These are phyloP conservation scores for Plantago lanceolata DNA, from an alignment of 305 asterid genomes.

Conservation along the genomic window DNA sequence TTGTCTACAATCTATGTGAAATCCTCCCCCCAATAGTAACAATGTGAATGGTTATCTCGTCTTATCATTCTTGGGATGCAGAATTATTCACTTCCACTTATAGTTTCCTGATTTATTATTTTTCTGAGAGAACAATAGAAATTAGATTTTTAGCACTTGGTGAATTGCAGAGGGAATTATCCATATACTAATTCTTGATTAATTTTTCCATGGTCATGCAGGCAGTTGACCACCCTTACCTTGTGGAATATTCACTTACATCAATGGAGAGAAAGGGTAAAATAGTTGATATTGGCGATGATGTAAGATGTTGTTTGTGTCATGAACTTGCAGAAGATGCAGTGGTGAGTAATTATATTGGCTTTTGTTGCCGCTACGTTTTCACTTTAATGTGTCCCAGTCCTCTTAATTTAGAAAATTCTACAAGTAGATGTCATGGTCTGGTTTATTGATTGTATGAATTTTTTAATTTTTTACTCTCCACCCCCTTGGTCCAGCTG, in stretches of 20 bases:
- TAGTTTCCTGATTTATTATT: neutral
- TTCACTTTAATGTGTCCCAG: constrained; percentile 1
- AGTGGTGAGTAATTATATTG: constrained; percentile 46
- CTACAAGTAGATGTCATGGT: too few species aligned
- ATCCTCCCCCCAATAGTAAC: too few species aligned
- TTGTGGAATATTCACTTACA: constrained; percentile 72
- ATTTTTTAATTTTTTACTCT: too few species aligned
- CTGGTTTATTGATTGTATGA: too few species aligned
- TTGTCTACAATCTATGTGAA: too few species aligned
- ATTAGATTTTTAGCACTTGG: neutral
- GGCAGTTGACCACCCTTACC: constrained; percentile 99
- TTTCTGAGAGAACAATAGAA: neutral
- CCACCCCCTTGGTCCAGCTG: too few species aligned
- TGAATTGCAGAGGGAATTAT: constrained; percentile 5
- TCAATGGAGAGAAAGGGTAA: constrained; percentile 55
- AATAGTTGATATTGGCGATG: constrained; percentile 38
- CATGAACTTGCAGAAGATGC: constrained; percentile 70
- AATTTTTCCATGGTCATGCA: constrained; percentile 30
- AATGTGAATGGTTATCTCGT: too few species aligned
- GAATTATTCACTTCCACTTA: too few species aligned
- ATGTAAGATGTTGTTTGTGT: constrained; percentile 60
- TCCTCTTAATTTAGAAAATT: too few species aligned
- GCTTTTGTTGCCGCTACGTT: constrained; percentile 10
- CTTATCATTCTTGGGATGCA: too few species aligned
- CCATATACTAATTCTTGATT: constrained; percentile 24